phyloP scores from a whole-genome alignment of 306 rosid species.

The Lagenaria siceraria region DNA sequence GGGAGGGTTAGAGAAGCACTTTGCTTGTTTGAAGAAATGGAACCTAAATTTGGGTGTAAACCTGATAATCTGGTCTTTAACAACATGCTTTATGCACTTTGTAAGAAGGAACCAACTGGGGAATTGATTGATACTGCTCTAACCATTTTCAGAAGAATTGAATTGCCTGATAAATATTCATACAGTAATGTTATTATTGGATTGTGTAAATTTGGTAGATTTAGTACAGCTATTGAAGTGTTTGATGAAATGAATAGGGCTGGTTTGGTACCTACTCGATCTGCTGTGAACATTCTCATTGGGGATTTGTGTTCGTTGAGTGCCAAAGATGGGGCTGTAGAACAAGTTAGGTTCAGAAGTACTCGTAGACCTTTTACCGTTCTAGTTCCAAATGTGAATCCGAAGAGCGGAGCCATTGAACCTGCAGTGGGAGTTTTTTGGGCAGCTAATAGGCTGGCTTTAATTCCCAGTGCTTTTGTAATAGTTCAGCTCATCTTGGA shows the following conservation, averaged over 20 bases:
- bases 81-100: slow-evolving; percentile 58
- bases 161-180: slow-evolving; percentile 49
- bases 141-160: slow-evolving; percentile 32
- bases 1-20: slow-evolving; percentile 50
- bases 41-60: slow-evolving; percentile 33
- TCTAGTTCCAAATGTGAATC: slow-evolving; percentile 47
- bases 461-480: slow-evolving; percentile 55
- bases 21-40: slow-evolving; percentile 55
- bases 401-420: slow-evolving; percentile 35
- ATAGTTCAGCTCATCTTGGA: slow-evolving; percentile 34
- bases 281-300: slow-evolving; percentile 45
- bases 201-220: slow-evolving; percentile 47
- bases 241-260: slow-evolving; percentile 37
- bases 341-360: slow-evolving; percentile 35
- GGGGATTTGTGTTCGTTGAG: slow-evolving; percentile 50
- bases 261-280: slow-evolving; percentile 49
- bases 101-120: slow-evolving; percentile 48
- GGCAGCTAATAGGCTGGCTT: slow-evolving; percentile 28
- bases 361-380: slow-evolving; percentile 37
- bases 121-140: slow-evolving; percentile 47
- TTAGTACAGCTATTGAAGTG: slow-evolving; percentile 43
- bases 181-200: slow-evolving; percentile 61
- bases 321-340: slow-evolving; percentile 47
- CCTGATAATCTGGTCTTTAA: slow-evolving; percentile 60
- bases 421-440: slow-evolving; percentile 48